Evolutionary conservation across 2,329 filamentous ascomycete species (phyloP).

Genomic region (Pezicula neosporulosa): DNA sequence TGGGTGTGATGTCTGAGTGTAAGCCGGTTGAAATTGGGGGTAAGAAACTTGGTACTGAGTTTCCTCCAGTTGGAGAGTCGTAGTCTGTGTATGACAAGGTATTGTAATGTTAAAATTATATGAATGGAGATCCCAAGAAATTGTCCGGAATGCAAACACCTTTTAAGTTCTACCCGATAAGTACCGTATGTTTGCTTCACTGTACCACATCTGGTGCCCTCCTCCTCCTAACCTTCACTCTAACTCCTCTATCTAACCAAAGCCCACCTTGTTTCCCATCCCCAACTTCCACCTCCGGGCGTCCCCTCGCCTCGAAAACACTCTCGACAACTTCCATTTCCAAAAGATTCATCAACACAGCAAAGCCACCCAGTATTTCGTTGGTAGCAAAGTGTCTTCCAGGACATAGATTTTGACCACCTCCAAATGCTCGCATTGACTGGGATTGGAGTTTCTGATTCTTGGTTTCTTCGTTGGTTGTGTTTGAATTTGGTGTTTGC

Average conservation of each 20-base stretch:
- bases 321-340: neutral
- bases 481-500: neutral
- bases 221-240: neutral
- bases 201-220: neutral
- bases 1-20: neutral
- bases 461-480: neutral
- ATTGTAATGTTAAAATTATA: too few relatives aligned
- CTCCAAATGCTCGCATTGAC: neutral
- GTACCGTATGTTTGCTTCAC: too few relatives aligned
- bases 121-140: too few relatives aligned
- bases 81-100: too few relatives aligned
- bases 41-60: neutral
- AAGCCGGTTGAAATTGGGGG: neutral
- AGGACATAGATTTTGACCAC: conserved; percentile 1
- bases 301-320: neutral
- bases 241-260: neutral
- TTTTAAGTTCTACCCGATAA: too few relatives aligned
- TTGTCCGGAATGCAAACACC: too few relatives aligned
- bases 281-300: neutral
- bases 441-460: neutral
- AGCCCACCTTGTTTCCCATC: neutral
- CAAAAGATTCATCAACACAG: neutral
- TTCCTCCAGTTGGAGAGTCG: neutral
- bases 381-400: neutral
- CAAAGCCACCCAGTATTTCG: neutral